Evolutionary conservation across 176 grass and related monocot genomes (phyloP).

Genomic region (Phragmites australis): DNA sequence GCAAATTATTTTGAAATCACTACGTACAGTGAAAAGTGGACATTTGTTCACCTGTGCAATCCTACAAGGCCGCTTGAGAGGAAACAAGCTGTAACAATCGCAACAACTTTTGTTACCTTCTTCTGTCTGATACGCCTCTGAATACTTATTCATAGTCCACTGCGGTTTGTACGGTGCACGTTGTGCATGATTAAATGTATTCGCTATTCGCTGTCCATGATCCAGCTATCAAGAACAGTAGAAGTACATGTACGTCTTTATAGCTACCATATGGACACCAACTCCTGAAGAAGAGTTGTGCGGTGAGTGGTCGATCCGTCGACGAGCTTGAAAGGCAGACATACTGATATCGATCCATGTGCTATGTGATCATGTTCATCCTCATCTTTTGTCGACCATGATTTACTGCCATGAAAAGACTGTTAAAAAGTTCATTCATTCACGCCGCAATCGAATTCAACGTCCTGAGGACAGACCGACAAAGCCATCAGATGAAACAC

Average conservation of each 20-base stretch:
- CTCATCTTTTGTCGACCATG: background rate
- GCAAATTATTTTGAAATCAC: too few species aligned
- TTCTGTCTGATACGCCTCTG: too few species aligned
- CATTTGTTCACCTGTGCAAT: too few species aligned
- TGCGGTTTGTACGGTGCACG: background rate
- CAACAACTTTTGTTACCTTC: background rate
- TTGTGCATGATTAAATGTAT: background rate
- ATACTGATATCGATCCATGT: too few species aligned
- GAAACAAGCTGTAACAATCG: background rate
- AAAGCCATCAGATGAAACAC: background rate
- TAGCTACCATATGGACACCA: background rate
- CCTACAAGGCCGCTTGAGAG: too few species aligned
- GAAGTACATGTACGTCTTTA: conserved; percentile 18
- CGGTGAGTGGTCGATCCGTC: background rate
- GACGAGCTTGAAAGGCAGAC: background rate
- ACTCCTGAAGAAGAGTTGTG: background rate
- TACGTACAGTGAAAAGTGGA: too few species aligned
- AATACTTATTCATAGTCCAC: background rate
- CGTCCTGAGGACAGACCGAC: background rate
- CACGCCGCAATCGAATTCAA: background rate
- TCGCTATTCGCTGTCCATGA: background rate
- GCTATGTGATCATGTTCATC: background rate
- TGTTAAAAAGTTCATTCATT: background rate
- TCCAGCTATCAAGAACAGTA: background rate
- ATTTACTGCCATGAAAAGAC: background rate